phyloP scores from a whole-genome alignment of 2,329 filamentous ascomycete genomes.

The Arthrobotrys pseudoclavata region DNA sequence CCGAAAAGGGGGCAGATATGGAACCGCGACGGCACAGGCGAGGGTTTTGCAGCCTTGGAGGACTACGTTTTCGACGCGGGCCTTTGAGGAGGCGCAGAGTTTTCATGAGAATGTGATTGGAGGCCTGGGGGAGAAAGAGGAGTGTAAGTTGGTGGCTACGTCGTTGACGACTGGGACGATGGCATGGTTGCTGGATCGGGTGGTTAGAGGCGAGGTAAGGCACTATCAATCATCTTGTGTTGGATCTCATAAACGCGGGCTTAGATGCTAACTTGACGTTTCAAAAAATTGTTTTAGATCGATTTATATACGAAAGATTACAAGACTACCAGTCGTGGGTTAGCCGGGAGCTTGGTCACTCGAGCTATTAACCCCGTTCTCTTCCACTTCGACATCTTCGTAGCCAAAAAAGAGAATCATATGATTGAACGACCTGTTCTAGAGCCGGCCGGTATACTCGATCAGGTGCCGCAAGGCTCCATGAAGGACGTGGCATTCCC shows the following conservation, averaged over 20 bases:
- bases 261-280: slow-evolving; percentile 5
- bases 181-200: slow-evolving; percentile 53
- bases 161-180: slow-evolving; percentile 36
- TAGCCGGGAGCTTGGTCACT: slow-evolving; percentile 48
- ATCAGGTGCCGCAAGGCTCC: slow-evolving; percentile 39
- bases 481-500: slow-evolving; percentile 53
- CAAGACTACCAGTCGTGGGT: slow-evolving; percentile 33
- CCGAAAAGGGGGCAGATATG: slow-evolving; percentile 45
- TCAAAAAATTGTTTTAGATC: slow-evolving; percentile 26
- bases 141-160: slow-evolving; percentile 39
- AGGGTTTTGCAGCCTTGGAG: slow-evolving; percentile 53
- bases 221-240: neutral
- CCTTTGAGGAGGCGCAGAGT: slow-evolving; percentile 45
- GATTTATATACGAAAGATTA: slow-evolving; percentile 52
- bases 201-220: slow-evolving; percentile 53
- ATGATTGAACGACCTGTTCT: slow-evolving; percentile 30
- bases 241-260: neutral
- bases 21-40: slow-evolving; percentile 55
- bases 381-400: slow-evolving; percentile 54
- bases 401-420: neutral
- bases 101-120: slow-evolving; percentile 30
- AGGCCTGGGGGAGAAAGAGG: slow-evolving; percentile 3
- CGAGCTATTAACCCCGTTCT: slow-evolving; percentile 52
- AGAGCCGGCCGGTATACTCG: slow-evolving; percentile 32
- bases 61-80: slow-evolving; percentile 38